Percentiles rank a stretch among this genome's conserved stretches.
phyloP scores from a whole-genome alignment of 371 early-diverging fungal species.

The Circinella minor region DNA sequence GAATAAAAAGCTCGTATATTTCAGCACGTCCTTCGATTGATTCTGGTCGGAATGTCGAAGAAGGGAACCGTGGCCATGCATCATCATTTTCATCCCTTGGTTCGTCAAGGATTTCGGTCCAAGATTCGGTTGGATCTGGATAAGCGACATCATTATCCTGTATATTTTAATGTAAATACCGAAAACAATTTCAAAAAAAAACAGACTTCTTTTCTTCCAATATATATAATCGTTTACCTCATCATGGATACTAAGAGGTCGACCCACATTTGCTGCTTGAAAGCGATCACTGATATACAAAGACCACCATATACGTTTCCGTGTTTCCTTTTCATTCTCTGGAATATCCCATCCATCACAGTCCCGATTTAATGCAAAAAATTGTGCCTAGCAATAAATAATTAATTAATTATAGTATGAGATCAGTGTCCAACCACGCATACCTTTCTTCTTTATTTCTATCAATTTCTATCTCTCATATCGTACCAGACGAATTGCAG shows the following conservation, averaged over 20 bases:
- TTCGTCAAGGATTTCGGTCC: constrained; percentile 47
- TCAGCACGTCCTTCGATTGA: constrained; percentile 23
- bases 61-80: constrained; percentile 37
- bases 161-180: not conserved
- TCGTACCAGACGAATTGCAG: constrained; percentile 40
- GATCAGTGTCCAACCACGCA: too few species aligned
- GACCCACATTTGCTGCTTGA: constrained; percentile 46
- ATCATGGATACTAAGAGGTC: constrained; percentile 51
- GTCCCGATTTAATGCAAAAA: constrained; percentile 41
- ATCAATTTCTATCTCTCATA: not conserved
- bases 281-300: constrained; percentile 49
- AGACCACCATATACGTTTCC: constrained; percentile 54
- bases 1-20: constrained; percentile 47
- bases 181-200: not conserved
- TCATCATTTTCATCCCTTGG: constrained; percentile 27
- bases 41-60: constrained; percentile 38
- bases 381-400: constrained; percentile 33
- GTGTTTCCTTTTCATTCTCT: constrained; percentile 46
- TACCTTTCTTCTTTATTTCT: not conserved
- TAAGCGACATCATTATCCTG: constrained; percentile 49
- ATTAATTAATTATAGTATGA: not conserved
- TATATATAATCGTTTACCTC: constrained; percentile 26
- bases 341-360: constrained; percentile 54
- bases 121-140: constrained; percentile 40
- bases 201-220: too few species aligned